Percentiles rank a stretch among this genome's conserved stretches.
Evolutionary conservation across 345 rosid species (phyloP).

Genomic region (Pugionium dolabratum): DNA sequence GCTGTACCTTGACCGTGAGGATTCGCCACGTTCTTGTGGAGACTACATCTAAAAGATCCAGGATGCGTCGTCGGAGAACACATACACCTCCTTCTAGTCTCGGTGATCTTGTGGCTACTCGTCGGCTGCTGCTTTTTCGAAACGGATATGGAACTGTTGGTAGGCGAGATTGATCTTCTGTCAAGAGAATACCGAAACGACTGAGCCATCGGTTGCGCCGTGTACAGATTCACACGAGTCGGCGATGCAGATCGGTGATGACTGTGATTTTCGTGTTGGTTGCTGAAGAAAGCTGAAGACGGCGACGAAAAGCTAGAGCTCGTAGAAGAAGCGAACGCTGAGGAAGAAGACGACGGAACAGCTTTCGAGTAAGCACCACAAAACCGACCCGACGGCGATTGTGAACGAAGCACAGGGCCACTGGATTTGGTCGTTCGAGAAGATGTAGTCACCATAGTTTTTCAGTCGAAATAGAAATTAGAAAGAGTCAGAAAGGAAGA

Average conservation of each 20-base stretch:
- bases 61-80: constrained; percentile 93
- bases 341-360: constrained; percentile 33
- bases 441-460: constrained; percentile 36
- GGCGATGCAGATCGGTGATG: constrained; percentile 41
- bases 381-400: constrained; percentile 37
- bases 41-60: constrained; percentile 76
- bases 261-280: constrained; percentile 7
- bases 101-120: constrained; percentile 43
- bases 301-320: constrained; percentile 42
- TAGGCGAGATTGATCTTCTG: constrained; percentile 47
- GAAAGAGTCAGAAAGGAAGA: background rate
- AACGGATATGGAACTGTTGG: constrained; percentile 52
- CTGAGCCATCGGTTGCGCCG: constrained; percentile 19
- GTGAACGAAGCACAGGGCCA: constrained; percentile 34
- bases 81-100: constrained; percentile 63
- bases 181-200: constrained; percentile 36
- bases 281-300: constrained; percentile 40
- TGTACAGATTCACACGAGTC: constrained; percentile 38
- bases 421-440: constrained; percentile 40
- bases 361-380: constrained; percentile 32
- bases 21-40: constrained; percentile 55
- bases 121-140: constrained; percentile 41
- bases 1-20: constrained; percentile 38
- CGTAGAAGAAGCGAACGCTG: constrained; percentile 40
- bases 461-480: background rate